Percentiles rank a stretch among this genome's conserved stretches.
Conservation (phyloP, 768 basidiomycete species). For the Coprinopsis sp. region DNA sequence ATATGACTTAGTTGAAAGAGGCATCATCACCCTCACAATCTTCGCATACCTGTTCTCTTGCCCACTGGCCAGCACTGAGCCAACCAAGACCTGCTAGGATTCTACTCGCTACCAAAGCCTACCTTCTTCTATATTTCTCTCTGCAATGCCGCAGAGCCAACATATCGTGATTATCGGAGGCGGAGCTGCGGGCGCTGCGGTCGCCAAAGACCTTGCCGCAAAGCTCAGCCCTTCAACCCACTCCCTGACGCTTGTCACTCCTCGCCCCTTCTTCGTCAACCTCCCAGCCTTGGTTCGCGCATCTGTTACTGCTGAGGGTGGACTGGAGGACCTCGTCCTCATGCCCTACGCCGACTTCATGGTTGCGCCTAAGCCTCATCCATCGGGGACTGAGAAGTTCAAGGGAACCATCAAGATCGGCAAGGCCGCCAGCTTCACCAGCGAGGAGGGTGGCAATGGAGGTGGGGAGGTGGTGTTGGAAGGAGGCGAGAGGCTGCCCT, state of each 20-base stretch:
- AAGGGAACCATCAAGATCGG: slow-evolving; percentile 35
- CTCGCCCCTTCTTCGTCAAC: slow-evolving; percentile 39
- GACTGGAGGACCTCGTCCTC: slow-evolving; percentile 28
- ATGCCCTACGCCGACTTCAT: slow-evolving; percentile 46
- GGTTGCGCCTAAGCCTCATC: slow-evolving; percentile 21
- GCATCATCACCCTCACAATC: too few species aligned
- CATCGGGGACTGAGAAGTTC: too few species aligned
- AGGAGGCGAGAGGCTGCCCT: slow-evolving; percentile 39
- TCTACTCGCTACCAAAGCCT: too few species aligned
- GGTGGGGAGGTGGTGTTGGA: slow-evolving; percentile 41
- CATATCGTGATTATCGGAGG: slow-evolving; percentile 54
- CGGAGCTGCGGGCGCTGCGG: slow-evolving; percentile 38
- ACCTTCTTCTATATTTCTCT: too few species aligned
- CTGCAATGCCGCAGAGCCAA: too few species aligned
- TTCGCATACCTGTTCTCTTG: too few species aligned
- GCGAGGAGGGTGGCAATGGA: slow-evolving; percentile 12
- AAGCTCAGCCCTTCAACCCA: slow-evolving; percentile 42
- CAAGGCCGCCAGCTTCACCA: slow-evolving; percentile 14
- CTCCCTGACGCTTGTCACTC: slow-evolving; percentile 45
- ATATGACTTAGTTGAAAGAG: too few species aligned
- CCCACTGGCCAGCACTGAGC: too few species aligned
- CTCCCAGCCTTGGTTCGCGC: slow-evolving; percentile 46
- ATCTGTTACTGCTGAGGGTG: slow-evolving; percentile 34
- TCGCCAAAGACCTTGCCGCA: slow-evolving; percentile 39
- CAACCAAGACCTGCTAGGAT: too few species aligned